Evolutionary conservation across 176 grass and related monocot genomes (phyloP), one percentile per base, ranked within the genome.

Genomic region (Zea luxurians): DNA sequence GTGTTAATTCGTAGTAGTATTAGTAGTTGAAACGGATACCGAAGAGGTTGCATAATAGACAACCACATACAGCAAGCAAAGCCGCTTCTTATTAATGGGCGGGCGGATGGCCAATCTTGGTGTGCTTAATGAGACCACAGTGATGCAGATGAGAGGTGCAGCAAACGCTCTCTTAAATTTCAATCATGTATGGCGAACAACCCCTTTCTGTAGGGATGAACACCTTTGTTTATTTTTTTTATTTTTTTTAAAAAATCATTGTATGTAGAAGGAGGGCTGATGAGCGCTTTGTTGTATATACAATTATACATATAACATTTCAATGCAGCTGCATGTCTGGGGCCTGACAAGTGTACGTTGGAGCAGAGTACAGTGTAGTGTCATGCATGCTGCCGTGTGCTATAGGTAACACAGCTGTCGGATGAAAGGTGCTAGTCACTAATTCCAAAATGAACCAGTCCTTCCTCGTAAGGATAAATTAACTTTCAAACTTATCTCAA

Each of bases 41-140:
- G 37, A 68, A 69, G 43, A 27, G 36, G 41, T 47, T 36, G 52
- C 10, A 72, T 83, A 54, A 85, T 27, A 27, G 27, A 27, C 27
- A 27, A 27, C 27, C 27, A 27, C 27, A 27, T 27, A 27, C 27
- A 27, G 27, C 27, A 27, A 27, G 27, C 27, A 27, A 27, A 27
- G 27, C 27, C 27, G 27, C 27, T 27, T 27, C 27, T 27, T 27
- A 27, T 27, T 27, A 27, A 27, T 27, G 27, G 27, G 27, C 27
- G 27, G 0, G 27, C 27, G 27, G 27, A 27, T 27, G 27, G 27
- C 27, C 27, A 27, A 27, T 54, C 12, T 54, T 55, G 67, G 42
- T 64, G 83, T 13, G 83, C 37, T 72, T 84, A 71, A 84, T 78
- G 83, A 71, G 49, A 54, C 42, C 61, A 45, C 38, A 27, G 47